phyloP scores from a whole-genome alignment of 495 filamentous ascomycete species.

The Tuber indicum region DNA sequence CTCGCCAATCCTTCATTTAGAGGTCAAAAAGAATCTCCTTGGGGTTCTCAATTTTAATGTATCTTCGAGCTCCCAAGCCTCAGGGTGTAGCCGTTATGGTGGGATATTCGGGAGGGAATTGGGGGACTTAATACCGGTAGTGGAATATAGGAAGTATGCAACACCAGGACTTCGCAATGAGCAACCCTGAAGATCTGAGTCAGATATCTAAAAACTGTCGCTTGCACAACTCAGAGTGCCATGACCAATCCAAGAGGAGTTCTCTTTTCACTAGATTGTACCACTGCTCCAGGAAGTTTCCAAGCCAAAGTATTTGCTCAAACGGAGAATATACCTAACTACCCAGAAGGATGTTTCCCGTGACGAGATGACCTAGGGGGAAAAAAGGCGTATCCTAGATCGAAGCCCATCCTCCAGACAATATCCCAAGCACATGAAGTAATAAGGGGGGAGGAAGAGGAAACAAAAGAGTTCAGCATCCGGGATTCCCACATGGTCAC shows the following conservation, averaged over 20 bases:
- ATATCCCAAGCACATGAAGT: background rate
- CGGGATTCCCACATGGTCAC: conserved; percentile 10
- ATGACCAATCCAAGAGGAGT: background rate
- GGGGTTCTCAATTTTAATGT: background rate
- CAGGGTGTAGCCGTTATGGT: background rate
- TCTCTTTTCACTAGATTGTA: background rate
- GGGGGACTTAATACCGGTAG: background rate
- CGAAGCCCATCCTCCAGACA: background rate
- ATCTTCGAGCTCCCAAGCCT: background rate
- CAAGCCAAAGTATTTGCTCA: background rate
- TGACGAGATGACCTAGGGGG: background rate
- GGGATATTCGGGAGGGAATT: background rate
- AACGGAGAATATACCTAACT: background rate
- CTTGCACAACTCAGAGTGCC: background rate
- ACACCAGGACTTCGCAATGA: background rate
- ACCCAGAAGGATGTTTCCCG: background rate
- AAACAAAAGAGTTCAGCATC: conserved; percentile 1
- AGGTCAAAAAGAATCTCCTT: background rate
- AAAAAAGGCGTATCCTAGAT: background rate
- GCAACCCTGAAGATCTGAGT: background rate
- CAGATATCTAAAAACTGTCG: background rate
- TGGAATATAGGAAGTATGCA: background rate
- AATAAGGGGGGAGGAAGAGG: background rate
- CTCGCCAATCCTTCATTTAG: background rate
- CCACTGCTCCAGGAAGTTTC: background rate